Base-by-base conservation (phyloP, 1,139 yeast species). In the Groenewaldozyma auringiensis region DNA sequence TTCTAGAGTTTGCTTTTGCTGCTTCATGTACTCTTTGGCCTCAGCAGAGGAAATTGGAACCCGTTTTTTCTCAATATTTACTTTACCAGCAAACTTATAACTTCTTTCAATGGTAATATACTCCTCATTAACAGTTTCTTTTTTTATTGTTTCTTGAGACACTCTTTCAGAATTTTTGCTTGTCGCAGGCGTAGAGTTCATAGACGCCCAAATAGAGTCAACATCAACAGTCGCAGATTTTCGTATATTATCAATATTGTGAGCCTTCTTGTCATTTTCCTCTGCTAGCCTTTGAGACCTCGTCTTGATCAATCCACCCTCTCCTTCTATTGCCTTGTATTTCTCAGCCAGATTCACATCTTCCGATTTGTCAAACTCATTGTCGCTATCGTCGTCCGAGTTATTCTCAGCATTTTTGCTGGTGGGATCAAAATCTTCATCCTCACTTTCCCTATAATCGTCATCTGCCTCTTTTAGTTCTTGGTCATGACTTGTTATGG, bases 41-140 rank as follows among this genome's bases (percentile, higher is more conserved):
- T 85, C 96, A 4, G 92, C 94, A 2, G 95, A 83, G 45, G 79
- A 72, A 8, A 75, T 75, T 44, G 78, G 83, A 1, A 92, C 96
- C 60, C 74, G 70, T 62, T 84, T 86, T 48, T 83, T 81, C 58
- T 88, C 95, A 0, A 83, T 77, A 3, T 84, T 73, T 3, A 79
- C 71, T 55, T 83, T 83, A 1, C 97, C 97, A 0, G 98, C 98
- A 71, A 88, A 92, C 45, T 85, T 83, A 61, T 86, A 89, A 4
- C 81, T 77, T 47, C 94, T 73, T 50, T 78, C 80, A 46, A 92
- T 89, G 53, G 79, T 77, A 46, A 92, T 75, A 60, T 74, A 74
- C 42, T 77, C 77, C 33, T 69, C 62, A 44, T 51, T 40, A 17
- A 47, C 50, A 34, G 42, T 27, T 22, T 35, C 21, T 18, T 25